phyloP scores from a whole-genome alignment of 148 eudicot species.

The Arctostaphylos glauca region DNA sequence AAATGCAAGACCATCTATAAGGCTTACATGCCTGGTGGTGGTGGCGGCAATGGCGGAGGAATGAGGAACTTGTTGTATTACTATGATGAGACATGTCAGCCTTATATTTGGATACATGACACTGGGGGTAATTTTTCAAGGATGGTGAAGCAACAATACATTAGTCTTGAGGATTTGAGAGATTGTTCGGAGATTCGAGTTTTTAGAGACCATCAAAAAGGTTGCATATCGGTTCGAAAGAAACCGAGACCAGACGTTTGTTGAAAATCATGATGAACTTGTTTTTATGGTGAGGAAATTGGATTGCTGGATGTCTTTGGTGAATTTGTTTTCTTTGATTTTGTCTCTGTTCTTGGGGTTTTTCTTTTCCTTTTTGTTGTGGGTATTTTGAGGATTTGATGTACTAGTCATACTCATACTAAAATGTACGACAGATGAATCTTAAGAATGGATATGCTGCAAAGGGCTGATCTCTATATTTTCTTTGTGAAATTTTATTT shows the following conservation, averaged over 20 bases:
- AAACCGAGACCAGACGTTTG: conserved; percentile 53
- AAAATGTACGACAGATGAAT: background rate
- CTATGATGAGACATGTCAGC: conserved; percentile 69
- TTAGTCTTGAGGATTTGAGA: conserved; percentile 81
- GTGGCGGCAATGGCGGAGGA: conserved; percentile 20
- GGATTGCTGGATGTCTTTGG: background rate
- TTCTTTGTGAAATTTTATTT: background rate
- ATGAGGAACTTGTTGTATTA: conserved; percentile 47
- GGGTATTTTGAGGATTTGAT: background rate
- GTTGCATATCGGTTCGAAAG: conserved; percentile 67
- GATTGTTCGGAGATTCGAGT: conserved; percentile 78
- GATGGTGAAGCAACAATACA: conserved; percentile 84
- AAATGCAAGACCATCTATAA: conserved; percentile 67
- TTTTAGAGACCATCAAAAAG: conserved; percentile 73
- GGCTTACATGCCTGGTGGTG: conserved; percentile 54
- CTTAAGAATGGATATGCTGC: background rate
- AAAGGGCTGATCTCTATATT: background rate
- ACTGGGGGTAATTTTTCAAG: conserved; percentile 56
- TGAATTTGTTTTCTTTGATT: background rate
- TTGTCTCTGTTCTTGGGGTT: conserved; percentile 1
- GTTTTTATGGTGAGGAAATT: background rate
- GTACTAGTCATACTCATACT: no score
- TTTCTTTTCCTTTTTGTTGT: background rate
- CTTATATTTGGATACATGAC: conserved; percentile 83
- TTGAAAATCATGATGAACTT: conserved; percentile 20